A percentile compares a stretch with the other conserved stretches of the same genome.
Evolutionary conservation across 1,284 basidiomycete species (phyloP).

Genomic region (Cryptococcus sp.): DNA sequence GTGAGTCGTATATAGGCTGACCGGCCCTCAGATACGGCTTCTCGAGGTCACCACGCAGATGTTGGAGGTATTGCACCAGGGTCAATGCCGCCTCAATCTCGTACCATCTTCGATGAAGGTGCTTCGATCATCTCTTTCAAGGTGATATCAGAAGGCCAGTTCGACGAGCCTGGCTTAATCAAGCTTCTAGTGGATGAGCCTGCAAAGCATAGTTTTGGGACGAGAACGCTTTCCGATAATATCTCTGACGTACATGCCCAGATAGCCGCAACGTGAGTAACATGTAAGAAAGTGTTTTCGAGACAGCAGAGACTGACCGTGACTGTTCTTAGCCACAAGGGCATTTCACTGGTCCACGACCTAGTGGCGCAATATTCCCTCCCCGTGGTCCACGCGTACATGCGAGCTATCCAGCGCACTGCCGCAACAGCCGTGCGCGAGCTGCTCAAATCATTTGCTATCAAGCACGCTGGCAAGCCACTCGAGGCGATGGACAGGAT

Average conservation of each 20-base stretch:
- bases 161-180: conserved; percentile 62
- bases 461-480: conserved; percentile 67
- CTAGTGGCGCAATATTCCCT: conserved; percentile 56
- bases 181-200: conserved; percentile 86
- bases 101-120: conserved; percentile 55
- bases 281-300: neutral
- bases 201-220: conserved; percentile 65
- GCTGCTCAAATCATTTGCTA: conserved; percentile 73
- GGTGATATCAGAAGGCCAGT: conserved; percentile 40
- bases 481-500: conserved; percentile 56
- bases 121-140: conserved; percentile 60
- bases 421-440: conserved; percentile 86
- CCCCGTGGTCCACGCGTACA: conserved; percentile 59
- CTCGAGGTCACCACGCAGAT: conserved; percentile 49
- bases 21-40: conserved; percentile 21
- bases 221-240: conserved; percentile 22
- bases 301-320: neutral
- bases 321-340: conserved; percentile 25
- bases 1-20: neutral
- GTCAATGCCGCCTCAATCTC: conserved; percentile 56
- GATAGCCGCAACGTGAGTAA: conserved; percentile 30
- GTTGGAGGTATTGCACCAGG: conserved; percentile 44
- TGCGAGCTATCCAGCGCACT: conserved; percentile 84
- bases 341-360: conserved; percentile 33
- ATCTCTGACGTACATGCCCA: conserved; percentile 46